Base-by-base conservation (phyloP, 225 moss, liverwort and hornwort species). In the Pleurozium schreberi region DNA sequence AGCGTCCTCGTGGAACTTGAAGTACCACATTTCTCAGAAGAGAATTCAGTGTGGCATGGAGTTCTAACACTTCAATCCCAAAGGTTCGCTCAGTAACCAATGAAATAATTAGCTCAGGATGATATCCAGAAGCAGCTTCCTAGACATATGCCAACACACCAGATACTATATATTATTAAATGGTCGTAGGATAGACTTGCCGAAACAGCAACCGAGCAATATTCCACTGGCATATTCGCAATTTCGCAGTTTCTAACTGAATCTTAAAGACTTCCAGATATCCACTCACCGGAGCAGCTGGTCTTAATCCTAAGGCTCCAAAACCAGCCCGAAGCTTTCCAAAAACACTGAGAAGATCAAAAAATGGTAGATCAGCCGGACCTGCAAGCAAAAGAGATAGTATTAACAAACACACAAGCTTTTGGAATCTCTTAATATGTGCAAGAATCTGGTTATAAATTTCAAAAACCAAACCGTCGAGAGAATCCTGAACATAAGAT, bases 301-400 rank as follows among this genome's bases (percentile, higher is more conserved):
- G 92, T 82, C 92, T 97, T 83, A 98, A 90, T 84, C 98, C 98
- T 88, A 98, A 38, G 59, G 97, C 98, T 83, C 98, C 98, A 89
- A 98, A 95, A 82, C 99, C 99, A 83, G 99, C 99, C 79, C 99
- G 96, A 83, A 99, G 92, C 93, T 99, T 99, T 88, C 99, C 99
- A 87, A 96, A 95, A 73, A 99, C 94, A 87, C 97, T 96, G 84
- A 99, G 91, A 60, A 99, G 95, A 87, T 99, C 96, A 92, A 99
- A 99, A 86, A 96, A 94, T 14, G 97, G 97, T 52, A 99, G 90
- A 92, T 97, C 97, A 58, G 49, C 94, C 36, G 90, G 97, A 85
- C 97, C 97, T 90, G 91, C 88, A 89, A 58, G 58, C 70, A 57
- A 80, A 84, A 71, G 43, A 80, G 61, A 55, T 60, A 69, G 40